phyloP scores from a whole-genome alignment of 2,329 filamentous ascomycete genomes.

The Nothophaeocryptopus gaeumannii region DNA sequence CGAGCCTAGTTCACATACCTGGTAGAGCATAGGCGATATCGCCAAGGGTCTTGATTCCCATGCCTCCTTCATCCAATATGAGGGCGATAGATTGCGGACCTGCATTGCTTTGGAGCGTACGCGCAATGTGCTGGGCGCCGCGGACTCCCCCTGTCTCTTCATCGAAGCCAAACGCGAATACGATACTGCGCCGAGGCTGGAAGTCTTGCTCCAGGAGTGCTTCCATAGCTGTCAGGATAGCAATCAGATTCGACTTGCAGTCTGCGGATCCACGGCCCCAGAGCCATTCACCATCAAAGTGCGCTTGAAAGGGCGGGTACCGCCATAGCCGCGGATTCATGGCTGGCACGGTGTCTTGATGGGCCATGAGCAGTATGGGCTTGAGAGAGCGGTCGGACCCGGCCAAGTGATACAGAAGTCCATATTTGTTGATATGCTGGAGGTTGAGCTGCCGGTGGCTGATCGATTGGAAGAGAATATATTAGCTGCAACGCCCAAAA shows the following conservation, averaged over 20 bases:
- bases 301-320: slow-evolving; percentile 58
- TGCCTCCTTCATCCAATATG: slow-evolving; percentile 56
- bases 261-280: slow-evolving; percentile 62
- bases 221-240: slow-evolving; percentile 56
- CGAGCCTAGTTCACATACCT: too few species aligned
- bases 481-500: too few species aligned
- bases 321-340: slow-evolving; percentile 57
- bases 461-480: not conserved
- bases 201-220: slow-evolving; percentile 54
- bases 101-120: slow-evolving; percentile 37
- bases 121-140: slow-evolving; percentile 53
- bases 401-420: slow-evolving; percentile 57
- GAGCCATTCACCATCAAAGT: slow-evolving; percentile 57
- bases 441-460: slow-evolving; percentile 46
- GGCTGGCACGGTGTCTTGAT: slow-evolving; percentile 64
- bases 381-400: slow-evolving; percentile 52
- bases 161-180: slow-evolving; percentile 63
- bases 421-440: slow-evolving; percentile 59
- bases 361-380: slow-evolving; percentile 60
- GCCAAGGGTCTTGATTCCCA: slow-evolving; percentile 45
- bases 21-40: slow-evolving; percentile 54
- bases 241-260: slow-evolving; percentile 61
- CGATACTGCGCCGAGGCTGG: slow-evolving; percentile 53
- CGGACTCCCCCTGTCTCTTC: slow-evolving; percentile 57
- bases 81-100: slow-evolving; percentile 3